phyloP scores from a whole-genome alignment of 179 eudicot genomes.

The Corrigiola litoralis region DNA sequence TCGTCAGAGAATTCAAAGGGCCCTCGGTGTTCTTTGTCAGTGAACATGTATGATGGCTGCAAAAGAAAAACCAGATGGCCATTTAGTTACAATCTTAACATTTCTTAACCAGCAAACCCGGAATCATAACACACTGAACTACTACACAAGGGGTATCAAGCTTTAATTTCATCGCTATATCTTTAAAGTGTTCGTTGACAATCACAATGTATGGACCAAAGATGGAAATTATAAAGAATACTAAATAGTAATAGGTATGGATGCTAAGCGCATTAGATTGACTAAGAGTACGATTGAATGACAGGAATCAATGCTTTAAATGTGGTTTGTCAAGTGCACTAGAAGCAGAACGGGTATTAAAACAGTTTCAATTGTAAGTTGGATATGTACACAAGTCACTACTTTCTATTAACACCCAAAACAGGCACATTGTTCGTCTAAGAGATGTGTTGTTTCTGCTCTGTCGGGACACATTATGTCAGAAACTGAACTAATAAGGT shows the following conservation, averaged over 20 bases:
- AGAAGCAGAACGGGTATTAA: no score
- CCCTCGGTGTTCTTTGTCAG: slow-evolving; percentile 94
- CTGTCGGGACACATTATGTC: no score
- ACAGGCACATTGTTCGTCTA: no score
- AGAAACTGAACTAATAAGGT: no score
- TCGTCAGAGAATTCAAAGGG: slow-evolving; percentile 93
- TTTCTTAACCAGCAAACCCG: neutral
- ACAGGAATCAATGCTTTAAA: neutral
- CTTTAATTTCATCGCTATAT: neutral
- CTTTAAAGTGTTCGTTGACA: neutral
- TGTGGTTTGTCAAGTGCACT: neutral
- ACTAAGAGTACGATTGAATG: no score
- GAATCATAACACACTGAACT: neutral
- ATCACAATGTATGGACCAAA: neutral
- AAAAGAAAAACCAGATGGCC: slow-evolving; percentile 14
- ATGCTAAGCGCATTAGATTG: neutral
- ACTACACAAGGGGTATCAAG: neutral
- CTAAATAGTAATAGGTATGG: neutral
- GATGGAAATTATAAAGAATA: neutral
- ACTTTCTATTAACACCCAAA: no score
- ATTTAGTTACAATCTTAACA: neutral
- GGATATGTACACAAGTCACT: no score
- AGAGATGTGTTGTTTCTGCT: no score
- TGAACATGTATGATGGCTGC: slow-evolving; percentile 99
- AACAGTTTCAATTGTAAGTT: no score